Evolutionary conservation across 2,329 filamentous ascomycete species (phyloP).

Genomic region (Karstenula rhodostoma): DNA sequence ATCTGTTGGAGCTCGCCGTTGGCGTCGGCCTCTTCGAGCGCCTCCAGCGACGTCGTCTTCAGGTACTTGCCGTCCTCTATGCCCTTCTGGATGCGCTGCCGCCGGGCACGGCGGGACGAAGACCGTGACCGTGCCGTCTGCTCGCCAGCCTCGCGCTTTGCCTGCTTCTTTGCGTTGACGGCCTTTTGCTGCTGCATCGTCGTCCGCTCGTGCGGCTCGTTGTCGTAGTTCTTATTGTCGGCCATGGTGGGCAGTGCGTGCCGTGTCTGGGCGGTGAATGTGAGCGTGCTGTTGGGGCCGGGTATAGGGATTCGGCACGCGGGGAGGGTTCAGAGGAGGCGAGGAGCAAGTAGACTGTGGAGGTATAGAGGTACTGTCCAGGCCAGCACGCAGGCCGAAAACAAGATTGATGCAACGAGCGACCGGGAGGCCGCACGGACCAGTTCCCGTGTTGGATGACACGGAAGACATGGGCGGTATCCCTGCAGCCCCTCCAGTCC

Average conservation of each 20-base stretch:
- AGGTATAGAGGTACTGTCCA: constrained; percentile 22
- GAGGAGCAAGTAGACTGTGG: constrained; percentile 6
- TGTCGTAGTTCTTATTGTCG: constrained; percentile 40
- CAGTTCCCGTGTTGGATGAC: constrained; percentile 13
- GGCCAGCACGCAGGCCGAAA: constrained; percentile 36
- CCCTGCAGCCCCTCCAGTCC: constrained; percentile 13
- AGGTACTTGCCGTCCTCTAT: constrained; percentile 60
- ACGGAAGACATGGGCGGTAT: constrained; percentile 1
- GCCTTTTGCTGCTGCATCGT: constrained; percentile 57
- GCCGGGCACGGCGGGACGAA: constrained; percentile 56
- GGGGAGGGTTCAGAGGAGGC: constrained; percentile 16
- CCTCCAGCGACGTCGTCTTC: constrained; percentile 59
- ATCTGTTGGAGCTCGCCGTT: constrained; percentile 58
- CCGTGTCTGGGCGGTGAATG: constrained; percentile 11
- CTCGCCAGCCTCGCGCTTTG: constrained; percentile 47
- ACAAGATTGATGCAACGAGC: constrained; percentile 45
- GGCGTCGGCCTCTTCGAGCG: constrained; percentile 61
- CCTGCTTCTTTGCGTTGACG: constrained; percentile 51
- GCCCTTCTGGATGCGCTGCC: constrained; percentile 56
- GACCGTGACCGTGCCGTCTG: constrained; percentile 57
- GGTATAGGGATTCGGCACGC: constrained; percentile 3
- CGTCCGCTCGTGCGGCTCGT: constrained; percentile 51
- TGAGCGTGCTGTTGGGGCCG: constrained; percentile 11
- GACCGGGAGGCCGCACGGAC: constrained; percentile 1
- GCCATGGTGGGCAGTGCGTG: constrained; percentile 35